These are phyloP conservation scores for Globisporangium radiosum DNA, from an alignment of 352 stramenopile genomes.

Conservation along the genomic window DNA sequence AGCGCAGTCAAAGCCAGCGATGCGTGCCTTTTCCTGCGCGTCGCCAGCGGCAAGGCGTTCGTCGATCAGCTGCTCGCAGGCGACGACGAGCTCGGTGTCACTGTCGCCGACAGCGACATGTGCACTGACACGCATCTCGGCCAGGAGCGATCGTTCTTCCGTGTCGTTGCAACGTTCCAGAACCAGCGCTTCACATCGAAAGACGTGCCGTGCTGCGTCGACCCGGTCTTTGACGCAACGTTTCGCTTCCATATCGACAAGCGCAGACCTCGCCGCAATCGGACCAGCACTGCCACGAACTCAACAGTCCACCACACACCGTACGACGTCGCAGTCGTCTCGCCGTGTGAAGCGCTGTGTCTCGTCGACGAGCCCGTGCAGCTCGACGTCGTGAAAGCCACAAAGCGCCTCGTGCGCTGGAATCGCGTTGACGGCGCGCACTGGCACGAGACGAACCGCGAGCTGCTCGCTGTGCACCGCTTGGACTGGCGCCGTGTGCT, in stretches of 20 bases:
- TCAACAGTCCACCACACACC: constrained; percentile 9
- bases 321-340: constrained; percentile 52
- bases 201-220: constrained; percentile 43
- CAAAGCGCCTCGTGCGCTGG: constrained; percentile 36
- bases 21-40: constrained; percentile 41
- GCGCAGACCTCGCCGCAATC: constrained; percentile 11
- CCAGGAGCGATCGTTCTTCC: constrained; percentile 44
- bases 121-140: constrained; percentile 28
- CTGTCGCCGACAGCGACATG: constrained; percentile 2
- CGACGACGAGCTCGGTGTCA: constrained; percentile 14
- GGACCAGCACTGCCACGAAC: no score
- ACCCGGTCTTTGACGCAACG: constrained; percentile 65
- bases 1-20: constrained; percentile 3
- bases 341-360: constrained; percentile 65
- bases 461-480: constrained; percentile 59
- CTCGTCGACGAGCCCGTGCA: constrained; percentile 55
- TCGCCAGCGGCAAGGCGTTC: constrained; percentile 60
- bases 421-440: constrained; percentile 8
- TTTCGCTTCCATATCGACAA: constrained; percentile 55
- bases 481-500: constrained; percentile 77
- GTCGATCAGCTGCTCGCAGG: constrained; percentile 55
- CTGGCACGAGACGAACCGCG: constrained; percentile 41
- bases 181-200: constrained; percentile 36
- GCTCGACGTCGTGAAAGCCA: constrained; percentile 53
- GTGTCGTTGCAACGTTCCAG: constrained; percentile 47